These are phyloP conservation scores for Nicotiana sylvestris DNA, from an alignment of 257 asterid genomes.

Conservation along the genomic window DNA sequence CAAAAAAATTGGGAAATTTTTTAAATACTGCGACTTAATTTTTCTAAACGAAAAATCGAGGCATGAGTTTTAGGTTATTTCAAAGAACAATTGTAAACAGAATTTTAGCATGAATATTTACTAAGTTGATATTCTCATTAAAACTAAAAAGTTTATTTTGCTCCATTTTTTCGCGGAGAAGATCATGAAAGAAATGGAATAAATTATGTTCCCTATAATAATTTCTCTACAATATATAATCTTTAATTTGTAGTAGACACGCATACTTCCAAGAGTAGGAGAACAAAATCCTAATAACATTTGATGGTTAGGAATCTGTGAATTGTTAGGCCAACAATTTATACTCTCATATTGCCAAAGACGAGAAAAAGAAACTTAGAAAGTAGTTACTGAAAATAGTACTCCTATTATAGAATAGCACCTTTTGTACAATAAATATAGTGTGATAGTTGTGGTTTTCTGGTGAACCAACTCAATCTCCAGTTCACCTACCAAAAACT, in stretches of 20 bases:
- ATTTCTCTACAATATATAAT: neutral
- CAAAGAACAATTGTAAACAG: neutral
- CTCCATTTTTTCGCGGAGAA: too few relatives aligned
- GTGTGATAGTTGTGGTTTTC: neutral
- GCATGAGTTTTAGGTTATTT: neutral
- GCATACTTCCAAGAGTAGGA: neutral
- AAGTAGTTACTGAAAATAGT: neutral
- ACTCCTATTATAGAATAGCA: neutral
- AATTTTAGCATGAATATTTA: neutral
- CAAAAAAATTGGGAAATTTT: neutral
- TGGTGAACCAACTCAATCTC: neutral
- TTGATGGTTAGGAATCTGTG: neutral
- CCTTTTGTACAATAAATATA: neutral
- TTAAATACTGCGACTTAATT: neutral
- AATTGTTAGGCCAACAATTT: neutral
- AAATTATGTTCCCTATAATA: too few relatives aligned
- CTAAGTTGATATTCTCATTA: neutral
- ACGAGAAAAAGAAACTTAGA: neutral
- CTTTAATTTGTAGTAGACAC: neutral
- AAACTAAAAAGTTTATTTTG: neutral
- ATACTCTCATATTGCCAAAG: neutral
- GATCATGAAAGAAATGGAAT: too few relatives aligned
- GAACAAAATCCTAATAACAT: neutral
- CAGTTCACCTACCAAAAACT: constrained; percentile 3
- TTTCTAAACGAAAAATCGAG: neutral